phyloP scores from a whole-genome alignment of 2,329 filamentous ascomycete species.

The Lasiodiplodia sp. region DNA sequence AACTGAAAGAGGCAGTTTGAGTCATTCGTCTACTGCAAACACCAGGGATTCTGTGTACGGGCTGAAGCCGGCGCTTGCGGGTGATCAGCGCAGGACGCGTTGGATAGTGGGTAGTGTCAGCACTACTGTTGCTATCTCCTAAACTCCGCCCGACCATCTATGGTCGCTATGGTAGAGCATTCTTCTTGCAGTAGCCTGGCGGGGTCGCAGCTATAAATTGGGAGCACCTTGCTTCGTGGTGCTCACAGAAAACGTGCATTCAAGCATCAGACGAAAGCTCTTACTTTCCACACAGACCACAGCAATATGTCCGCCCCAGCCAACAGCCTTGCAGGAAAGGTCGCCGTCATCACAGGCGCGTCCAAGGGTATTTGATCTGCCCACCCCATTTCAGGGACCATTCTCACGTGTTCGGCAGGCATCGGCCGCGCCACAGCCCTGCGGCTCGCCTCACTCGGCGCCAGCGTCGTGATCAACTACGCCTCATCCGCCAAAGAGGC shows the following conservation, averaged over 20 bases:
- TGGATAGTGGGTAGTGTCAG: neutral
- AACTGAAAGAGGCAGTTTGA: constrained; percentile 27
- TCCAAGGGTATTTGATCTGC: constrained; percentile 69
- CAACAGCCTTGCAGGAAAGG: constrained; percentile 67
- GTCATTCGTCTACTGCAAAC: constrained; percentile 7
- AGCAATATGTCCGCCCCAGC: constrained; percentile 3
- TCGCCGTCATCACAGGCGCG: constrained; percentile 80
- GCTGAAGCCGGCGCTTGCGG: neutral
- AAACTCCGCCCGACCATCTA: neutral
- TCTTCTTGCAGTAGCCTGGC: neutral
- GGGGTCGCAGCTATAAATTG: neutral
- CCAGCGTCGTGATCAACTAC: constrained; percentile 74
- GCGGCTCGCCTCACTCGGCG: constrained; percentile 75
- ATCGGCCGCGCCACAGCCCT: constrained; percentile 74
- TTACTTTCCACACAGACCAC: neutral
- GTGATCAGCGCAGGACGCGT: neutral
- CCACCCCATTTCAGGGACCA: neutral
- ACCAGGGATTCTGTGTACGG: neutral
- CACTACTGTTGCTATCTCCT: constrained; percentile 10
- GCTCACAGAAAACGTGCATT: neutral
- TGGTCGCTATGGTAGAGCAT: neutral
- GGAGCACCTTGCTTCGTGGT: neutral
- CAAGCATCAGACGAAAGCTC: neutral
- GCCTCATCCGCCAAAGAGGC: constrained; percentile 66
- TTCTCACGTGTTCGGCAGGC: constrained; percentile 56